phyloP scores from a whole-genome alignment of 768 basidiomycete species.

The Mycena leptocephala region DNA sequence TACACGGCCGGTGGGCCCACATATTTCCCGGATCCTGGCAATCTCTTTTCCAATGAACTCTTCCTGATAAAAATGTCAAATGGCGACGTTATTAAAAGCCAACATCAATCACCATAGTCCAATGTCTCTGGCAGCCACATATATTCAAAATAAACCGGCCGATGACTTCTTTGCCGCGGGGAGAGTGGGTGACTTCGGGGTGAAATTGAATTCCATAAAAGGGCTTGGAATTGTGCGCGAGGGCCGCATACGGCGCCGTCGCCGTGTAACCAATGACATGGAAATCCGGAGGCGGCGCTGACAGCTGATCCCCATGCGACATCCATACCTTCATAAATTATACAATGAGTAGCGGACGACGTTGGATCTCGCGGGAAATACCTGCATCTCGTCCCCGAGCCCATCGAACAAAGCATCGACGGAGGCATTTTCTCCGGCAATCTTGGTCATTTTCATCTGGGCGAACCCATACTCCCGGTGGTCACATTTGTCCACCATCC shows the following conservation, averaged over 20 bases:
- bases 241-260: constrained; percentile 93
- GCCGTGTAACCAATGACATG: constrained; percentile 90
- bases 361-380: constrained; percentile 44
- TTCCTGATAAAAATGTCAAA: constrained; percentile 68
- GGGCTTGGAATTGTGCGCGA: constrained; percentile 91
- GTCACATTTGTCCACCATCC: constrained; percentile 87
- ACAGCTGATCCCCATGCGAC: constrained; percentile 98
- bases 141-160: constrained; percentile 88
- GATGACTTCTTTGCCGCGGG: constrained; percentile 91
- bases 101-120: constrained; percentile 87
- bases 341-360: not conserved
- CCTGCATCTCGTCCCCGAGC: constrained; percentile 92
- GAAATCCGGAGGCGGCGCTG: constrained; percentile 85
- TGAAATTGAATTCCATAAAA: constrained; percentile 99
- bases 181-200: constrained; percentile 97
- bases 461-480: constrained; percentile 98
- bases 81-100: constrained; percentile 26
- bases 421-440: constrained; percentile 62
- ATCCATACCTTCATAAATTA: constrained; percentile 90
- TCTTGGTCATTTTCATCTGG: constrained; percentile 79
- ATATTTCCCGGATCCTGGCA: constrained; percentile 92
- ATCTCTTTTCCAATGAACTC: constrained; percentile 99
- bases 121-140: constrained; percentile 85
- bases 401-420: constrained; percentile 89
- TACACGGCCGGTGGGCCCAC: constrained; percentile 94